Evolutionary conservation across 345 rosid species (phyloP), one percentile per base, ranked within the genome.

Genomic region (Populus euphratica): DNA sequence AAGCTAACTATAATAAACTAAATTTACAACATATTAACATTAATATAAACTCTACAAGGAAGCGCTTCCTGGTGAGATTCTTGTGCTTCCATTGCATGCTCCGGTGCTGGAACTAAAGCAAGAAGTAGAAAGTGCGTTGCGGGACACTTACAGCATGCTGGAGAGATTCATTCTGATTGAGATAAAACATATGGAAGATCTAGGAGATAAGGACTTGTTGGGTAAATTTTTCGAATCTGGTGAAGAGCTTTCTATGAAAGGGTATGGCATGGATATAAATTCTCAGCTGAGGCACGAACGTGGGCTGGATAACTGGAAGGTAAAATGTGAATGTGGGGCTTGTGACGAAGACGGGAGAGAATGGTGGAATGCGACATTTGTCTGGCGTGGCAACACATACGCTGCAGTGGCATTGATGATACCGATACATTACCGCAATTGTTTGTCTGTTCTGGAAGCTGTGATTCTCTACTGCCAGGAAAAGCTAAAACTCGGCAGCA

Each of bases 351-450:
- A 95, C 77, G 99, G 36, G 98, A 93, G 83, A 83, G 99, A 78
- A 95, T 92, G 99, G 82, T 93, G 10, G 89, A 96, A 0, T 92
- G 99, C 61, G 99, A 95, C 35, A 77, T 90, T 0, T 93, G 98
- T 31, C 97, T 91, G 75, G 88, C 88, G 69, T 95, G 99, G 99
- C 98, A 93, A 73, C 99, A 95, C 77, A 93, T 96, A 0, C 83
- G 91, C 49, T 95, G 97, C 87, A 85, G 87, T 33, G 96, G 91
- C 1, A 91, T 95, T 23, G 84, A 86, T 5, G 98, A 95, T 69
- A 84, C 90, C 0, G 89, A 88, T 73, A 85, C 83, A 44, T 89
- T 88, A 68, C 97, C 98, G 2, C 94, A 93, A 38, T 81, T 93
- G 61, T 95, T 93, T 38, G 89, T 90, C 16, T 92, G 98, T 78